Evolutionary conservation across 139 green algal genomes (phyloP).

Genomic region (Zygnema circumcarinatum): DNA sequence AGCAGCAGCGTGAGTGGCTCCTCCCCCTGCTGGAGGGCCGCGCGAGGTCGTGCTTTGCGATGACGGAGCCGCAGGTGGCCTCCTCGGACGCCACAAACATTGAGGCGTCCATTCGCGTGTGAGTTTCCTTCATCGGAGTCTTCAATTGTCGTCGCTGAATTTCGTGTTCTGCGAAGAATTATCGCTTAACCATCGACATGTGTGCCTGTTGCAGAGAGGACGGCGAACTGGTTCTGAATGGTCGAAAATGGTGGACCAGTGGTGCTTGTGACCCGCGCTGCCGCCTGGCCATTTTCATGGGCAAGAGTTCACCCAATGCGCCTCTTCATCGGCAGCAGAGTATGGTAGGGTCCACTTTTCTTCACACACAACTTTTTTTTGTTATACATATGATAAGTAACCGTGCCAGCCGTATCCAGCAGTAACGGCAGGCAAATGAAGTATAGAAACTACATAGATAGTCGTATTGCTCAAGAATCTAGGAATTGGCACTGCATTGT

Average conservation of each 20-base stretch:
- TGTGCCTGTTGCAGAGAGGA: conserved; percentile 38
- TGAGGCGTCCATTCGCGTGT: conserved; percentile 55
- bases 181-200: too few relatives aligned
- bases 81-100: conserved; percentile 98
- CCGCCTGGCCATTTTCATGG: conserved; percentile 94
- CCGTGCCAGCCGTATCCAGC: too few relatives aligned
- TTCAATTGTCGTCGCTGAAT: too few relatives aligned
- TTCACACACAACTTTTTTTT: background rate
- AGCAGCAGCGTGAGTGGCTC: conserved; percentile 91
- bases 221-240: conserved; percentile 71
- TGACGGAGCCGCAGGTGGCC: conserved; percentile 97
- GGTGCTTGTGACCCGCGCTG: conserved; percentile 65
- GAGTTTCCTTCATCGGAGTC: background rate
- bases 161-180: too few relatives aligned
- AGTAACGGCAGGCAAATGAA: too few relatives aligned
- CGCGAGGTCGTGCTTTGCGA: conserved; percentile 94
- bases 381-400: too few relatives aligned
- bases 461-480: too few relatives aligned
- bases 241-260: conserved; percentile 97
- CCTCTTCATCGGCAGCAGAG: conserved; percentile 84
- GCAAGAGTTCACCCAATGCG: conserved; percentile 16
- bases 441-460: too few relatives aligned
- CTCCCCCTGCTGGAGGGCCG: conserved; percentile 84
- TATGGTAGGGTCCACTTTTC: conserved; percentile 70
- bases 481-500: too few relatives aligned